Conservation (phyloP, 192 early-diverging fungal genomes). For the Spinellus fusiger region DNA sequence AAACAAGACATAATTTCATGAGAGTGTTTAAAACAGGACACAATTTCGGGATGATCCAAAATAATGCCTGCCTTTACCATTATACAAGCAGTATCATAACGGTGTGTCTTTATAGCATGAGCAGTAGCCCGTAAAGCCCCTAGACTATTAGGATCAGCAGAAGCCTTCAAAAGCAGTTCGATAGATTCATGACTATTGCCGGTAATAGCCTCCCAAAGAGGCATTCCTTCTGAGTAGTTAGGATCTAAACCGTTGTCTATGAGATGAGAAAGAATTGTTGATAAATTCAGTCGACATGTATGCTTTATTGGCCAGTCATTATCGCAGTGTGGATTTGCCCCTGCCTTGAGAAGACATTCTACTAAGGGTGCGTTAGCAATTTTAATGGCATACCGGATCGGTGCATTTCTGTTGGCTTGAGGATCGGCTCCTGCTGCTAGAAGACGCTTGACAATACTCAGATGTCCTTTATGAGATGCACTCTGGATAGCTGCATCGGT, state of each 20-base stretch:
- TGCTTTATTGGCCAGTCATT: slow-evolving; percentile 7
- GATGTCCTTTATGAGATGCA: slow-evolving; percentile 8
- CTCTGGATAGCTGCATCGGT: slow-evolving; percentile 26
- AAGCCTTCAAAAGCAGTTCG: neutral
- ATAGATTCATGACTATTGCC: neutral
- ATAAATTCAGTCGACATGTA: neutral
- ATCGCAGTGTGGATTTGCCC: slow-evolving; percentile 1
- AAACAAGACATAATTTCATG: neutral
- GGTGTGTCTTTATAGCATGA: neutral
- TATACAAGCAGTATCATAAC: neutral
- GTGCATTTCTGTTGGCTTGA: slow-evolving; percentile 5
- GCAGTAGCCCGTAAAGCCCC: neutral
- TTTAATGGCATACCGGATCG: neutral
- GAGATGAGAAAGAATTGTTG: neutral
- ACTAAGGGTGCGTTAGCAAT: neutral
- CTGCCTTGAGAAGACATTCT: neutral
- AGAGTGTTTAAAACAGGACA: too few species aligned
- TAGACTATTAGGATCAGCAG: slow-evolving; percentile 5
- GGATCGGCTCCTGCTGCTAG: slow-evolving; percentile 18
- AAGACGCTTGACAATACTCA: slow-evolving; percentile 1
- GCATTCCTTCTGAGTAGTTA: slow-evolving; percentile 3
- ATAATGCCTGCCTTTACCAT: neutral
- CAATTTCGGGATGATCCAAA: neutral
- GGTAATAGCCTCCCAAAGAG: slow-evolving; percentile 3
- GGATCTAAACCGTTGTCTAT: neutral